These are phyloP conservation scores for Mitragyna speciosa DNA, from an alignment of 257 asterid species.

Conservation along the genomic window DNA sequence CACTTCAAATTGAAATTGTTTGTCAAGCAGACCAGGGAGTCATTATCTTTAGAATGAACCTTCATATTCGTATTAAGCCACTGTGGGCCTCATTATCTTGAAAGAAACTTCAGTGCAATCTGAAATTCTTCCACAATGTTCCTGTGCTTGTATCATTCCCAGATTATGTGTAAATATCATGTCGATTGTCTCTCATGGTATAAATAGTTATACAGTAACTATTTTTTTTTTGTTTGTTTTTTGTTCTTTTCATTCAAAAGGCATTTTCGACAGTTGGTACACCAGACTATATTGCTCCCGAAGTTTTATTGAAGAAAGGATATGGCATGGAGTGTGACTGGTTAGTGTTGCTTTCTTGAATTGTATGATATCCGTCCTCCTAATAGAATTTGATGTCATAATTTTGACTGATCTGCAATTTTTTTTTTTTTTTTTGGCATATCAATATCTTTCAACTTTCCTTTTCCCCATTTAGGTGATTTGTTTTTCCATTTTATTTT, in stretches of 20 bases:
- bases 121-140: background rate
- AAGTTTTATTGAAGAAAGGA: slow-evolving; percentile 93
- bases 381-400: background rate
- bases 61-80: background rate
- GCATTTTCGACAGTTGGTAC: slow-evolving; percentile 99
- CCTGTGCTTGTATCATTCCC: background rate
- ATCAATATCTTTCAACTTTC: background rate
- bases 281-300: slow-evolving; percentile 99
- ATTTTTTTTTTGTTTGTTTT: too few relatives aligned
- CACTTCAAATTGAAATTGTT: background rate
- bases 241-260: slow-evolving; percentile 43
- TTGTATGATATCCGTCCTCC: background rate
- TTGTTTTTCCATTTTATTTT: too few relatives aligned
- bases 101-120: background rate
- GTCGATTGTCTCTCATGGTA: background rate
- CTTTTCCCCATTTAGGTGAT: background rate
- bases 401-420: background rate
- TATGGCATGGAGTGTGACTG: slow-evolving; percentile 99
- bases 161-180: background rate
- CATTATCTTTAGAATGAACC: background rate
- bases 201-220: background rate
- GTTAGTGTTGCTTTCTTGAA: slow-evolving; percentile 41
- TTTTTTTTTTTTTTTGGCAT: background rate
- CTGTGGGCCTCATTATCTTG: background rate
- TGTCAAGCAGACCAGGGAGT: background rate